Evolutionary conservation across 108 stramenopile species (phyloP), one percentile per base, ranked within the genome.

Genomic region (Fragilariopsis cylindrus): DNA sequence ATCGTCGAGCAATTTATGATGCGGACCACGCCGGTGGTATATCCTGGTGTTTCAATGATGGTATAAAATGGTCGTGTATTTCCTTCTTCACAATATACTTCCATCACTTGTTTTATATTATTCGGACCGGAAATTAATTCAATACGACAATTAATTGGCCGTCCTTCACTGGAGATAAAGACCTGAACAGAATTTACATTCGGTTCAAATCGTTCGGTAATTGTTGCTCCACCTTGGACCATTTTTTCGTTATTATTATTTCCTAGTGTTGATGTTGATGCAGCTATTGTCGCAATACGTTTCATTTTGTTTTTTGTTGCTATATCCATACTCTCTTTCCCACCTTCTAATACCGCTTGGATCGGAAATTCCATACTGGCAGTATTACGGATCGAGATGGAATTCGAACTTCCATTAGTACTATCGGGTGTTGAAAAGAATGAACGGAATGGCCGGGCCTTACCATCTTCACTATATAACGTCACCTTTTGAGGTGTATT

Each of bases 1-100:
- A 92, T 81, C 18, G 89, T 86, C 43, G 85, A 85, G 44, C 85
- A 88, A 69, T 88, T 88, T 11, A 83, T 74, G 69, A 88, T 78
- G 52, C 82, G 74, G 30, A 88, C 76, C 21, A 83, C 82, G 45
- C 81, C 81, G 62, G 83, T 85, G 74, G 65, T 62, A 30, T 30
- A 30, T 70, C 83, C 85, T 1, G 87, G 87, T 18, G 83, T 85
- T 65, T 88, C 83, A 60, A 88, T 80, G 66, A 84, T 73, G 42
- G 80, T 80, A 48, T 74, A 82, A 68, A 85, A 88, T 48, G 87
- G 87, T 48, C 80, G 82, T 39, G 78, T 72, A 71, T 75, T 71
- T 44, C 87, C 87, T 57, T 85, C 84, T 57, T 85, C 82, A 70
- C 79, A 81, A 78, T 85, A 88, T 19, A 88, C 70, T 72, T 85